A percentile compares a stretch with the other conserved stretches of the same genome.
phyloP scores from a whole-genome alignment of 2,329 filamentous ascomycete species.

The Cladophialophora bantiana region DNA sequence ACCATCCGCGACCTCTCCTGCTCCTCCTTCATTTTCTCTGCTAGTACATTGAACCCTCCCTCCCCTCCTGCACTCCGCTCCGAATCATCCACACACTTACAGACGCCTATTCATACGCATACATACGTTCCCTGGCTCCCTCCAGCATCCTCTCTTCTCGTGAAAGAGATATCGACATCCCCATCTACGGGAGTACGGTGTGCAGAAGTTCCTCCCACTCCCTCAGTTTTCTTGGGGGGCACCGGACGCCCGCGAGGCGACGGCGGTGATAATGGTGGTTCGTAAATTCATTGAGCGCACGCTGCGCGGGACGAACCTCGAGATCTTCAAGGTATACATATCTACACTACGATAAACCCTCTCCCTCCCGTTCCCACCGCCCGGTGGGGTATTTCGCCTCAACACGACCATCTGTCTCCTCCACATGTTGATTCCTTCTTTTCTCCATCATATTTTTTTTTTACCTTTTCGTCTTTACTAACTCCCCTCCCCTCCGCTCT shows the following conservation, averaged over 20 bases:
- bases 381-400: too few species aligned
- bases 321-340: slow-evolving; percentile 83
- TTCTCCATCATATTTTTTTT: neutral
- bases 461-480: slow-evolving; percentile 5
- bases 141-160: too few species aligned
- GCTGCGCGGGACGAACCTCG: slow-evolving; percentile 86
- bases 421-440: neutral
- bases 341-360: too few species aligned
- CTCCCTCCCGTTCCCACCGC: too few species aligned
- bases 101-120: too few species aligned
- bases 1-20: neutral
- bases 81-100: too few species aligned
- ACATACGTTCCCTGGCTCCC: too few species aligned
- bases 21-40: neutral
- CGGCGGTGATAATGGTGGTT: slow-evolving; percentile 40
- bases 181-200: too few species aligned
- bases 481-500: slow-evolving; percentile 9
- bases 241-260: neutral
- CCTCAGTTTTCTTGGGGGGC: too few species aligned
- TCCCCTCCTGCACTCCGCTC: neutral
- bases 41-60: neutral
- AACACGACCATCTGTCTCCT: slow-evolving; percentile 3
- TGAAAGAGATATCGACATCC: too few species aligned
- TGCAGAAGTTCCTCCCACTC: too few species aligned
- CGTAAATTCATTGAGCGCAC: slow-evolving; percentile 51